Conservation (phyloP, 495 filamentous ascomycete species). For the Xylaria curta region DNA sequence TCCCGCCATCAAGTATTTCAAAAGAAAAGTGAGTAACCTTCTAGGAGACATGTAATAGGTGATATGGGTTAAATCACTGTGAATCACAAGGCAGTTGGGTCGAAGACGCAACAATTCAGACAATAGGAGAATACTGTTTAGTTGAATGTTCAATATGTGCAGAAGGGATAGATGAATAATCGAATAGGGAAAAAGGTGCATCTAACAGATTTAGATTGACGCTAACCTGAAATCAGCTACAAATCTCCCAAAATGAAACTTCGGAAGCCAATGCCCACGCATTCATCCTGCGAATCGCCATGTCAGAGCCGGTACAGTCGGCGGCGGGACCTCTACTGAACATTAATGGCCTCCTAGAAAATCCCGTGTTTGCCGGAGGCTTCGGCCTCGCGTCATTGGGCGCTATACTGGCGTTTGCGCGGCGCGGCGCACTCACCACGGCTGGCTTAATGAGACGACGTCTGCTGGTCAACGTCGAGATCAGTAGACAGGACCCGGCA, state of each 20-base stretch:
- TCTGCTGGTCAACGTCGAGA: conserved; percentile 93
- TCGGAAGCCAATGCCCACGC: neutral
- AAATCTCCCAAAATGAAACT: neutral
- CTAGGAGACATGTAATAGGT: neutral
- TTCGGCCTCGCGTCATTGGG: conserved; percentile 89
- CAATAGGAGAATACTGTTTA: neutral
- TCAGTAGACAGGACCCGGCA: conserved; percentile 88
- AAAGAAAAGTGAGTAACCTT: too few relatives aligned
- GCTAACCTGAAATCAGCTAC: neutral
- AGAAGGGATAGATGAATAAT: neutral
- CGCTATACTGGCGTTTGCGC: conserved; percentile 74
- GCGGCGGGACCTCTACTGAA: conserved; percentile 39
- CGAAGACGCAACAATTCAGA: neutral
- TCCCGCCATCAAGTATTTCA: neutral
- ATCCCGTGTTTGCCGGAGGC: conserved; percentile 65
- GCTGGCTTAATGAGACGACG: conserved; percentile 77
- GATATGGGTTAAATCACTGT: neutral
- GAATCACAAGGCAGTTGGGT: neutral
- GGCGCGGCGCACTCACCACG: conserved; percentile 71
- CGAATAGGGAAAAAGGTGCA: neutral
- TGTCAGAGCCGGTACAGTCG: conserved; percentile 38
- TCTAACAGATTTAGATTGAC: neutral
- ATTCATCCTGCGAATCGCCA: conserved; percentile 29
- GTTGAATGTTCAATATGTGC: neutral
- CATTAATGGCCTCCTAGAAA: conserved; percentile 60